Percentiles rank a stretch among this genome's conserved stretches.
These are phyloP conservation scores for Hsuehochloa calcarea DNA, from an alignment of 176 grass and related monocot species.

Conservation along the genomic window DNA sequence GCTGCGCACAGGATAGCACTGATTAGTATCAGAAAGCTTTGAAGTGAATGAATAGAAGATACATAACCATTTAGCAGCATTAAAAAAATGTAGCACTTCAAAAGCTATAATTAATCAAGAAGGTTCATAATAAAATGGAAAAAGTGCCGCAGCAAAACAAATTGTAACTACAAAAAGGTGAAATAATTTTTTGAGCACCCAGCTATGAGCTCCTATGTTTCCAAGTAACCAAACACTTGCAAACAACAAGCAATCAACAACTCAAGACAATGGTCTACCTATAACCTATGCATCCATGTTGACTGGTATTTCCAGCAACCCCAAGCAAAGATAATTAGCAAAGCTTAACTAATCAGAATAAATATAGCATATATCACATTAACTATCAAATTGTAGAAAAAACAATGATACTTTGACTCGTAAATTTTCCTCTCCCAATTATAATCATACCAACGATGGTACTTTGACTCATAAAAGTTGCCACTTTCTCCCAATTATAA, in stretches of 20 bases:
- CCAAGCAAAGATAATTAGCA: neutral
- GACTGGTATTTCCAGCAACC: neutral
- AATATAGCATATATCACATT: neutral
- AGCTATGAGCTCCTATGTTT: neutral
- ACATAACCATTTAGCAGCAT: neutral
- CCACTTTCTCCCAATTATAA: neutral
- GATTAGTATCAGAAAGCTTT: neutral
- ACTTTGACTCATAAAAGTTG: neutral
- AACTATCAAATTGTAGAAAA: neutral
- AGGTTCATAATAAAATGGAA: neutral
- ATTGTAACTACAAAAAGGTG: neutral
- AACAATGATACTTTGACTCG: neutral
- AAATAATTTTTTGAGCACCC: neutral
- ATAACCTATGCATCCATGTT: neutral
- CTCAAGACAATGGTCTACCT: neutral
- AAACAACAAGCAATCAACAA: neutral
- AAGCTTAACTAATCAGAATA: neutral
- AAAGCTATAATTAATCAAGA: neutral
- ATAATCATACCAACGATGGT: neutral
- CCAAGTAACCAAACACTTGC: neutral
- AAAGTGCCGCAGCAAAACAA: neutral
- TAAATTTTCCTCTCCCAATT: neutral
- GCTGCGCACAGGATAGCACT: conserved; percentile 21
- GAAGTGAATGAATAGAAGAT: neutral
- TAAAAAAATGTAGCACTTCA: neutral